phyloP scores from a whole-genome alignment of 805 yeast genomes.

The Wickerhamiella nectarea region DNA sequence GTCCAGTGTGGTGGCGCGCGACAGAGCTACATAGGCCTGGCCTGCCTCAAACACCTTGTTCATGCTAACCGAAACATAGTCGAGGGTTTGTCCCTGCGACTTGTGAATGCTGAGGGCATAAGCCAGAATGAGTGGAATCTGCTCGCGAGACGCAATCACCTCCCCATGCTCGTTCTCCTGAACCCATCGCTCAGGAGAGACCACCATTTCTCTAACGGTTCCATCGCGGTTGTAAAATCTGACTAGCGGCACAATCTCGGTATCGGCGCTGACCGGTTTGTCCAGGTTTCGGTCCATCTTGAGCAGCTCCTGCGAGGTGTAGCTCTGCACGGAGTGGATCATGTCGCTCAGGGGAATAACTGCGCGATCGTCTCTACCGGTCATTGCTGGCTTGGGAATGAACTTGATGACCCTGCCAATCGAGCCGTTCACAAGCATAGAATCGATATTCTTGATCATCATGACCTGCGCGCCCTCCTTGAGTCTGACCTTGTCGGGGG shows the following conservation, averaged over 20 bases:
- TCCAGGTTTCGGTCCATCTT: neutral
- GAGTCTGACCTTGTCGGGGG: slow-evolving; percentile 45
- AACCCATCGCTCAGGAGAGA: slow-evolving; percentile 71
- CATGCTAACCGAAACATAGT: slow-evolving; percentile 64
- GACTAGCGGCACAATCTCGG: slow-evolving; percentile 49
- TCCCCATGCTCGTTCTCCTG: slow-evolving; percentile 61
- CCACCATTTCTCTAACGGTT: slow-evolving; percentile 56
- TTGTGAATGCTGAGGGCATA: slow-evolving; percentile 96
- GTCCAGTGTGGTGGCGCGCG: slow-evolving; percentile 72
- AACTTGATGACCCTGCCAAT: slow-evolving; percentile 40
- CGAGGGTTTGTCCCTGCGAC: slow-evolving; percentile 85
- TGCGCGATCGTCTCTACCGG: neutral
- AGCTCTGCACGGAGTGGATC: neutral
- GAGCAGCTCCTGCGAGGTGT: neutral
- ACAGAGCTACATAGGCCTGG: slow-evolving; percentile 90
- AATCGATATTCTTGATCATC: slow-evolving; percentile 75
- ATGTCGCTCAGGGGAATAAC: neutral
- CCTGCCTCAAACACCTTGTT: slow-evolving; percentile 73
- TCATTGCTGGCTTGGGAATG: neutral
- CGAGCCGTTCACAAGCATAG: slow-evolving; percentile 75
- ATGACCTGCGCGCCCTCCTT: slow-evolving; percentile 89
- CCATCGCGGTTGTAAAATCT: slow-evolving; percentile 62
- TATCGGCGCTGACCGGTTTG: neutral
- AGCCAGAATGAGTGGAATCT: slow-evolving; percentile 79
- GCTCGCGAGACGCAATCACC: slow-evolving; percentile 58